phyloP scores from a whole-genome alignment of 371 early-diverging fungal genomes.

The Mortierella sp. region DNA sequence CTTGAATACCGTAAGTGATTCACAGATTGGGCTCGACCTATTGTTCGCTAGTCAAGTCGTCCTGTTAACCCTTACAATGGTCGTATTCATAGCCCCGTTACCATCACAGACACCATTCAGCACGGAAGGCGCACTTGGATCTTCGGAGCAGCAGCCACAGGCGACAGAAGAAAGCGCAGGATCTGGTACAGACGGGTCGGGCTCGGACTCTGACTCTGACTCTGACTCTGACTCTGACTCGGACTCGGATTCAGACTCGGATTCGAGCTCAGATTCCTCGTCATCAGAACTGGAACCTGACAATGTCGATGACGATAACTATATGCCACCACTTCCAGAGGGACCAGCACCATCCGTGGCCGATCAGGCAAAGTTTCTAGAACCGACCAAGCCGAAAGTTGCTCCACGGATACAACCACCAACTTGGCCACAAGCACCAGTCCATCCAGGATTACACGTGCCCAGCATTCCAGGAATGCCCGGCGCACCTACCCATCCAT shows the following conservation, averaged over 20 bases:
- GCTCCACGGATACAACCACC: slow-evolving; percentile 28
- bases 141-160: slow-evolving; percentile 1
- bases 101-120: slow-evolving; percentile 15
- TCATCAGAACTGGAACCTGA: slow-evolving; percentile 31
- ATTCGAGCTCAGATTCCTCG: slow-evolving; percentile 36
- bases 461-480: slow-evolving; percentile 21
- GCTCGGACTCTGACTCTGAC: slow-evolving; percentile 21
- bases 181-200: slow-evolving; percentile 1
- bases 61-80: no score
- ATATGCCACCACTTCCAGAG: slow-evolving; percentile 46
- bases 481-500: slow-evolving; percentile 11
- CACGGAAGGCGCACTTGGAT: slow-evolving; percentile 10
- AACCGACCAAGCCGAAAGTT: slow-evolving; percentile 24
- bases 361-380: slow-evolving; percentile 19
- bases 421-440: slow-evolving; percentile 13
- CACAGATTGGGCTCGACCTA: no score
- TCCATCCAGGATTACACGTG: slow-evolving; percentile 9
- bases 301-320: slow-evolving; percentile 27
- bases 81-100: slow-evolving; percentile 23
- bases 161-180: slow-evolving; percentile 5
- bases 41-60: background rate
- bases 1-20: slow-evolving; percentile 46
- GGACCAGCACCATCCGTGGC: slow-evolving; percentile 37
- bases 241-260: slow-evolving; percentile 28
- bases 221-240: slow-evolving; percentile 30